Evolutionary conservation across 345 rosid species (phyloP).

Genomic region (Abelmoschus esculentus): DNA sequence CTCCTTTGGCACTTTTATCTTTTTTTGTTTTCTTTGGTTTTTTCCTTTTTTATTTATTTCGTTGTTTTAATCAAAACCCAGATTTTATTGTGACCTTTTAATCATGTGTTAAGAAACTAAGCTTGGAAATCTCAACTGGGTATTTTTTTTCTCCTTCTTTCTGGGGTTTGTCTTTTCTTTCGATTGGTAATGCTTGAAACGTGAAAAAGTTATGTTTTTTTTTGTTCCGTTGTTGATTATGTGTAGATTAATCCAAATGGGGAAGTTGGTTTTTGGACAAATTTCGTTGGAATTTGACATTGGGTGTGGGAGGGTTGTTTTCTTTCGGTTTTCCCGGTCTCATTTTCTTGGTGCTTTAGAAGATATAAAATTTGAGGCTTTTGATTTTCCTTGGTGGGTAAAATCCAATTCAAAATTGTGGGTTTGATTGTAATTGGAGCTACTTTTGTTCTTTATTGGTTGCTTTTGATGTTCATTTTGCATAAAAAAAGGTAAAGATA

Average conservation of each 20-base stretch:
- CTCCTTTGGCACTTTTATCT: not conserved
- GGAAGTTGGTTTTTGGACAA: not conserved
- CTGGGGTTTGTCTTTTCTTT: not conserved
- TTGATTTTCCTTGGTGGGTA: not conserved
- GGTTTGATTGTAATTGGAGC: constrained; percentile 11
- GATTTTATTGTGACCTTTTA: not conserved
- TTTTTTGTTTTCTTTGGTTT: not conserved
- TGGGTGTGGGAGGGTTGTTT: not conserved
- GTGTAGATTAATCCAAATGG: not conserved
- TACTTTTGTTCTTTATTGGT: constrained; percentile 15
- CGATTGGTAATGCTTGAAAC: not conserved
- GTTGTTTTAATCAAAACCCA: not conserved
- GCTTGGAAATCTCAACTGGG: not conserved
- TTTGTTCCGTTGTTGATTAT: not conserved
- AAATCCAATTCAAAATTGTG: not conserved
- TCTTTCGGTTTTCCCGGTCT: no score
- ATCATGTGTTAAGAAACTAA: not conserved
- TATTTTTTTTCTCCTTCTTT: not conserved
- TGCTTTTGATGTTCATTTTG: not conserved
- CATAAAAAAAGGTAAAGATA: not conserved
- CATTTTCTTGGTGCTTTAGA: not conserved
- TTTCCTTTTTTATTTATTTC: not conserved
- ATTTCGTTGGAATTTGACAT: not conserved
- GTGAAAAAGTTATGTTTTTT: not conserved
- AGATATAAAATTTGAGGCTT: not conserved